Percentiles rank a stretch among this genome's conserved stretches.
phyloP scores from a whole-genome alignment of 2,329 filamentous ascomycete genomes.

The Ilyonectria destructans region DNA sequence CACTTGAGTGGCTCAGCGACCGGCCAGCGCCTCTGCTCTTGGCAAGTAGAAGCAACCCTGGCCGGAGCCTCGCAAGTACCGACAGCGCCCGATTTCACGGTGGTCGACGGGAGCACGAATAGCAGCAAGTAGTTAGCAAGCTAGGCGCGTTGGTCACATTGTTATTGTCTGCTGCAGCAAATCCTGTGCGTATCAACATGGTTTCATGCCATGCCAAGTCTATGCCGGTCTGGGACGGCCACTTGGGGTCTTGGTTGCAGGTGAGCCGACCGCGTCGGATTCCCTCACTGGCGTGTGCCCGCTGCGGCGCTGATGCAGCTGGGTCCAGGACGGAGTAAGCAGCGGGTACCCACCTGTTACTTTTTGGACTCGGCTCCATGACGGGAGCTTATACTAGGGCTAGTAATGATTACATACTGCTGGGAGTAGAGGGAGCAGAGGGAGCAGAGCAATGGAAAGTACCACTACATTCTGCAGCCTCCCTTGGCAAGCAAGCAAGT shows the following conservation, averaged over 20 bases:
- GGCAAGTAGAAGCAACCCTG: constrained; percentile 3
- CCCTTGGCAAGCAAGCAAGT: constrained; percentile 9
- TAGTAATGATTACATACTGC: background rate
- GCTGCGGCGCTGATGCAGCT: constrained; percentile 3
- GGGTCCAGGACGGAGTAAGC: background rate
- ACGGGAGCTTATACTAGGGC: constrained; percentile 4
- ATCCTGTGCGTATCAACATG: constrained; percentile 18
- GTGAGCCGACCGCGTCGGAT: constrained; percentile 5
- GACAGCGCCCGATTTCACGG: background rate
- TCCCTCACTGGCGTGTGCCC: constrained; percentile 4
- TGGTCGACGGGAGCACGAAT: background rate
- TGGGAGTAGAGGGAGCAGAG: background rate
- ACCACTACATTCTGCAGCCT: background rate
- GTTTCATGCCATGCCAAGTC: constrained; percentile 20
- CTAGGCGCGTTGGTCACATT: background rate
- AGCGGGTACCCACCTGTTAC: background rate
- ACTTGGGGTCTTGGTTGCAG: background rate
- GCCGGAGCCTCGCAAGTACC: background rate
- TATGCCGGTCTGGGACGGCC: constrained; percentile 7
- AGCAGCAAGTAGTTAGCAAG: background rate
- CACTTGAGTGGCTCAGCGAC: constrained; percentile 43
- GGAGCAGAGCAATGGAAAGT: background rate
- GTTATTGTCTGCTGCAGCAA: constrained; percentile 8
- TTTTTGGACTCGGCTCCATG: background rate
- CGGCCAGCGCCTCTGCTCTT: constrained; percentile 14